Percentiles rank a stretch among this genome's conserved stretches.
phyloP scores from a whole-genome alignment of 2,329 filamentous ascomycete species.

The Phaeoacremonium minimum region DNA sequence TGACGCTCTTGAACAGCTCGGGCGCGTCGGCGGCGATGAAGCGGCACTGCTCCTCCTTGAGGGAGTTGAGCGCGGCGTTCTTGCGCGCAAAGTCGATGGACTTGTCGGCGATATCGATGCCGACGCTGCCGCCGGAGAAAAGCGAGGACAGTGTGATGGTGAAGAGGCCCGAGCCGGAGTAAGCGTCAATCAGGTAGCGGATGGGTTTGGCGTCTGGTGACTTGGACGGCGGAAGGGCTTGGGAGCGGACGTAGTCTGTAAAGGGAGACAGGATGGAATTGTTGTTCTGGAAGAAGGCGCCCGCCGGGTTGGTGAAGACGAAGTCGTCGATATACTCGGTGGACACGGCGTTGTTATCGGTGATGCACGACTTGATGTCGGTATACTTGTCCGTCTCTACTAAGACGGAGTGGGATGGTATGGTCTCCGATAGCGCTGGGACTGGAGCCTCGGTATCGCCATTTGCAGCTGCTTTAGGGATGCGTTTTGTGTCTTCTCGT shows the following conservation, averaged over 20 bases:
- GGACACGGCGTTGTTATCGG: constrained; percentile 74
- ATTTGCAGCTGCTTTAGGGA: constrained; percentile 40
- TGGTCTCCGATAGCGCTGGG: constrained; percentile 23
- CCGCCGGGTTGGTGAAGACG: constrained; percentile 85
- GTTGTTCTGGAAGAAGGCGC: constrained; percentile 99
- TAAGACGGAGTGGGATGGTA: constrained; percentile 35
- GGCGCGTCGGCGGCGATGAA: constrained; percentile 90
- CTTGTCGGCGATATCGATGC: constrained; percentile 81
- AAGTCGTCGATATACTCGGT: constrained; percentile 86
- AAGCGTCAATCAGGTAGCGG: constrained; percentile 92
- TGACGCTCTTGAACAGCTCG: constrained; percentile 72
- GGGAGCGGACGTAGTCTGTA: constrained; percentile 79
- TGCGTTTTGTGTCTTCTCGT: constrained; percentile 75
- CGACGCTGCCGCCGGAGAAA: constrained; percentile 76
- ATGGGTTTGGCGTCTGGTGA: constrained; percentile 40
- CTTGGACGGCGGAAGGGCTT: constrained; percentile 57
- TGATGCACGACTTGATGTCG: constrained; percentile 85
- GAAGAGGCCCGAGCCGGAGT: constrained; percentile 96
- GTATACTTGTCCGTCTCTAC: constrained; percentile 57
- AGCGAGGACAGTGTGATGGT: constrained; percentile 85
- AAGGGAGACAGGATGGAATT: constrained; percentile 91
- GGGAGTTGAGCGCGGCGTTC: constrained; percentile 75
- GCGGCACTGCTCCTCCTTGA: constrained; percentile 62
- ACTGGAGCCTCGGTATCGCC: constrained; percentile 23
- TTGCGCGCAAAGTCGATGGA: constrained; percentile 74